These are phyloP conservation scores for Trametes hirsuta DNA, from an alignment of 1,284 basidiomycete species.

Conservation along the genomic window DNA sequence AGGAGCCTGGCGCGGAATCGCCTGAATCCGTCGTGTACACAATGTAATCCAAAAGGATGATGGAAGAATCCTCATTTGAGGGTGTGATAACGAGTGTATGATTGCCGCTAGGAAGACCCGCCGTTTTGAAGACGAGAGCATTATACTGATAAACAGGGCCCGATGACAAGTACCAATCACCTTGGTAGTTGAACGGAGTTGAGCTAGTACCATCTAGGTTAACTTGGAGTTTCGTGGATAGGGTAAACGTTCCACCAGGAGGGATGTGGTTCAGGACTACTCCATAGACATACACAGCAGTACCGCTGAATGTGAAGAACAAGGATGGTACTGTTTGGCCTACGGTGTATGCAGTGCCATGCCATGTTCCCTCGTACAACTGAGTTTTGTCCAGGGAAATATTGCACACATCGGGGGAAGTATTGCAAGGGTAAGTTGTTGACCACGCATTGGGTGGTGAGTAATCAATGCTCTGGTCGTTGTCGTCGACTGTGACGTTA, in stretches of 20 bases:
- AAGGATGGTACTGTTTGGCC: background rate
- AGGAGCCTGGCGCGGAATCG: background rate
- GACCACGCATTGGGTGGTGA: background rate
- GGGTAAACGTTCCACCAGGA: background rate
- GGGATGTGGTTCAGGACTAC: background rate
- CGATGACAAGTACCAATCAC: background rate
- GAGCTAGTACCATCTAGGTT: slow-evolving; percentile 1
- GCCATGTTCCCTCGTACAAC: background rate
- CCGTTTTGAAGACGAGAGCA: slow-evolving; percentile 34
- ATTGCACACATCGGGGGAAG: background rate
- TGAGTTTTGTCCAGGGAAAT: background rate
- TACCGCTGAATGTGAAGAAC: background rate
- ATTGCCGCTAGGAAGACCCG: slow-evolving; percentile 11
- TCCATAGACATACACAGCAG: background rate
- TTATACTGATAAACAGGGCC: slow-evolving; percentile 20
- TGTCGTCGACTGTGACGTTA: background rate
- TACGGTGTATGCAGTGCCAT: background rate
- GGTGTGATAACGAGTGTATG: slow-evolving; percentile 20
- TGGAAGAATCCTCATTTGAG: slow-evolving; percentile 7
- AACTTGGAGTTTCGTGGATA: slow-evolving; percentile 7
- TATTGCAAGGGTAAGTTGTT: background rate
- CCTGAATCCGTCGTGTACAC: slow-evolving; percentile 17
- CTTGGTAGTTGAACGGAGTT: background rate
- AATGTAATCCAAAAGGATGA: slow-evolving; percentile 27
- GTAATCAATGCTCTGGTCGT: background rate